Base-by-base conservation (phyloP, 1,284 basidiomycete species). In the Rhodotorula sp. region DNA sequence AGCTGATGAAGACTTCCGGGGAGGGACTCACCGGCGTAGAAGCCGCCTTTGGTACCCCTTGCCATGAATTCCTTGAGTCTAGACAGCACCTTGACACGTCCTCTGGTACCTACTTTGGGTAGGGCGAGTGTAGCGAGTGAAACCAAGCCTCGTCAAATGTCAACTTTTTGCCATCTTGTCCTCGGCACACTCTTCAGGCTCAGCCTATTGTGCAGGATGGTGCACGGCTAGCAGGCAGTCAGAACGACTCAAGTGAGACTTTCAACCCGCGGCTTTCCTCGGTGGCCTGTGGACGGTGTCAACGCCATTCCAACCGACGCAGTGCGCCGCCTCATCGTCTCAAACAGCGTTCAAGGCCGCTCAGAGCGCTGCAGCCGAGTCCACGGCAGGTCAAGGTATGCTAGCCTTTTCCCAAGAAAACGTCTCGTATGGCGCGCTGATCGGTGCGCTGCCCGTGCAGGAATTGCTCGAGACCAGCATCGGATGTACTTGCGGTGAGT, bases 401-500 rank as follows among this genome's bases (percentile, higher is more conserved):
- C 5, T 19, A 7, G 18, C 87, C 89, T 4, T 26, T 3, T 19
- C 5, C 7, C 31, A n/a, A 21, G 23, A 5, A 26, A 8, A 15
- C 14, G 23, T 28, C 74, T 90, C 89, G 76, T 80, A 89, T 64
- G 84, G 3, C 4, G 1, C 3, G 31, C 19, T 63, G 18, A 56
- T 5, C 0, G 0, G 12, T 21, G 4, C 6, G 16, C 15, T 6
- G 12, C 90, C 15, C 86, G 90, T 78, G 89, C 89, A 63, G 62
- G 62, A 47, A 10, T 83, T 92, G 57, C 80, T 92, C 21, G 84
- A 84, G 74, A 89, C 90, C 90, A 88, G 89, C 14, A 80, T 92
- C 60, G 89, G 89, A 2, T 90, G 89, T 92, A 87, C 79, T 81
- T 92, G 65, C 86, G 90, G 90, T 87, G 78, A 38, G 71, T 19